Conservation (phyloP, 768 basidiomycete genomes). For the Tulasnella sp. region DNA sequence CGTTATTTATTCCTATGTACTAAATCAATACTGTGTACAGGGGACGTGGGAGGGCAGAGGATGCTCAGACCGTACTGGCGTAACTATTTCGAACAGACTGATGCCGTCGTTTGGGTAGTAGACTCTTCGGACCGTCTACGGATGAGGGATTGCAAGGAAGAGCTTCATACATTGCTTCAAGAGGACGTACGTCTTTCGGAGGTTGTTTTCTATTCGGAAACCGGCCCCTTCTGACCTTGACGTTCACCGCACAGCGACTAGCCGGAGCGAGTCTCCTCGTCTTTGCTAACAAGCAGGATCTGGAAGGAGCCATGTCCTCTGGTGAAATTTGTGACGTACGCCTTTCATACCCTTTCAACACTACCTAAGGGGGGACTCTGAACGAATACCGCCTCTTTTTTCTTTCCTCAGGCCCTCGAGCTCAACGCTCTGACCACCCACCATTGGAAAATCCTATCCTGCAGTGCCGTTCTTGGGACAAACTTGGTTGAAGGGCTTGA, state of each 20-base stretch:
- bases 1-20: neutral
- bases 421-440: conserved; percentile 77
- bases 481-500: conserved; percentile 80
- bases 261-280: conserved; percentile 93
- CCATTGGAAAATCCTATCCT: conserved; percentile 81
- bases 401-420: conserved; percentile 56
- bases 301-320: conserved; percentile 75
- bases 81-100: conserved; percentile 98
- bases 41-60: conserved; percentile 97
- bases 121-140: conserved; percentile 89
- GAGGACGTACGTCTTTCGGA: conserved; percentile 67
- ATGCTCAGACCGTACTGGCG: conserved; percentile 96
- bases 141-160: conserved; percentile 81
- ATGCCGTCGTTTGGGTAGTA: conserved; percentile 97
- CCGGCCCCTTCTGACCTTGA: neutral
- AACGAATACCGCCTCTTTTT: too few species aligned
- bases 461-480: conserved; percentile 84
- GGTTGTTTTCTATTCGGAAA: neutral
- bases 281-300: conserved; percentile 97
- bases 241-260: conserved; percentile 51
- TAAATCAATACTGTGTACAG: conserved; percentile 35
- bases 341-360: conserved; percentile 15
- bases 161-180: conserved; percentile 74
- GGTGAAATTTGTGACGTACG: conserved; percentile 76
- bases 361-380: neutral